Evolutionary conservation across 2,329 filamentous ascomycete genomes (phyloP).

Genomic region (Colletotrichum sp.): DNA sequence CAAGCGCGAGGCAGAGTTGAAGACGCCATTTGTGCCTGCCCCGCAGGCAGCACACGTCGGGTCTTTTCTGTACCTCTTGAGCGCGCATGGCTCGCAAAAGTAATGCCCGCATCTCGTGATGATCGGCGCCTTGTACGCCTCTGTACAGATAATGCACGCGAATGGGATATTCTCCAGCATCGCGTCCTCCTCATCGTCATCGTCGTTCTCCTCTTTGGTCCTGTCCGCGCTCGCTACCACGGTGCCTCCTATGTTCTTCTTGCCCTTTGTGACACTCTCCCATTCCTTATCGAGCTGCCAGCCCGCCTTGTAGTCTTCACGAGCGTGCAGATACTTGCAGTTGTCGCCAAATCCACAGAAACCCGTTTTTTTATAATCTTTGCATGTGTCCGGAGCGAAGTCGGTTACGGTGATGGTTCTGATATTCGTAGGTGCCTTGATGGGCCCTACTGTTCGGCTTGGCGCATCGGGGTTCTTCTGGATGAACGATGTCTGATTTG

Average conservation of each 20-base stretch:
- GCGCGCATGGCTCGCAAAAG: conserved; percentile 90
- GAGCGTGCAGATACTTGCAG: conserved; percentile 81
- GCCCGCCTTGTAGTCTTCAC: conserved; percentile 84
- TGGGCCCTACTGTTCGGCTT: conserved; percentile 75
- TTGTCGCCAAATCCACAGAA: conserved; percentile 70
- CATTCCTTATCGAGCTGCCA: conserved; percentile 97
- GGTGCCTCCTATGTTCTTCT: conserved; percentile 66
- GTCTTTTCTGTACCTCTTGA: conserved; percentile 85
- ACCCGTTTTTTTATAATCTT: conserved; percentile 68
- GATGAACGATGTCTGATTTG: conserved; percentile 77
- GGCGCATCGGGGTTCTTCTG: conserved; percentile 81
- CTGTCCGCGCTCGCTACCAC: conserved; percentile 65
- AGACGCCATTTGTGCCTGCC: conserved; percentile 84
- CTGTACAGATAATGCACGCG: conserved; percentile 85
- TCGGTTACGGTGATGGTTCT: conserved; percentile 90
- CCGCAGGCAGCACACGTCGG: conserved; percentile 88
- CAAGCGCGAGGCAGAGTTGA: conserved; percentile 85
- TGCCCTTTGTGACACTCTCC: conserved; percentile 82
- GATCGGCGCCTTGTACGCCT: conserved; percentile 79
- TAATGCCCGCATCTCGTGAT: conserved; percentile 94
- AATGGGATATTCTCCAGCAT: conserved; percentile 87
- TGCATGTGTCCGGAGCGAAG: conserved; percentile 92
- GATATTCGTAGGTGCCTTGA: conserved; percentile 89
- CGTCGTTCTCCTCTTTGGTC: conserved; percentile 38
- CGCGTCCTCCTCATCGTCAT: conserved; percentile 67